These are phyloP conservation scores for Monilinia laxa DNA, from an alignment of 2,329 filamentous ascomycete genomes.

Conservation along the genomic window DNA sequence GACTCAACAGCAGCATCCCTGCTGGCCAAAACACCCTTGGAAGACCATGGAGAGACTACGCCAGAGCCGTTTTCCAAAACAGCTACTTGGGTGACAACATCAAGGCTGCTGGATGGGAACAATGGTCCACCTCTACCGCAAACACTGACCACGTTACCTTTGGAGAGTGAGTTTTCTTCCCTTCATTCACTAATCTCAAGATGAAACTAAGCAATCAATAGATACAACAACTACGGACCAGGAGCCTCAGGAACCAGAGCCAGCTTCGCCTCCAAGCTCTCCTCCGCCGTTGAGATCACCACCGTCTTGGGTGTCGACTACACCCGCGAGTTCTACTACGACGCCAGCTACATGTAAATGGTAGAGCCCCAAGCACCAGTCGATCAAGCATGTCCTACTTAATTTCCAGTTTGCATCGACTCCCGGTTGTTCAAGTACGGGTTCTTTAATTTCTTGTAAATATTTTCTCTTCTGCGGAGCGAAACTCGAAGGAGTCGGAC, in stretches of 20 bases:
- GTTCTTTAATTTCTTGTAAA: neutral
- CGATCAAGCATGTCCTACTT: too few species aligned
- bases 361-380: neutral
- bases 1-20: slow-evolving; percentile 43
- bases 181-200: neutral
- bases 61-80: slow-evolving; percentile 53
- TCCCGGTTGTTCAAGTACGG: neutral
- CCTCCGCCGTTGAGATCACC: neutral
- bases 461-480: neutral
- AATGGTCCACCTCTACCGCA: slow-evolving; percentile 46
- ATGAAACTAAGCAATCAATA: neutral
- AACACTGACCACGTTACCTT: slow-evolving; percentile 5
- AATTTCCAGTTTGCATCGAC: neutral
- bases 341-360: neutral
- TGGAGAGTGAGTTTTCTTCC: slow-evolving; percentile 4
- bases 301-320: neutral
- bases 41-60: slow-evolving; percentile 51
- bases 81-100: slow-evolving; percentile 50
- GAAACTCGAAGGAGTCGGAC: neutral
- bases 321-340: neutral
- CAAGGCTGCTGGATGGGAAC: slow-evolving; percentile 50
- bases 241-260: neutral
- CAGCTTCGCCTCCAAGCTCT: neutral
- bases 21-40: slow-evolving; percentile 50
- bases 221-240: neutral